Base-by-base conservation (phyloP, 2,329 filamentous ascomycete genomes). In the Hysterium pulicare region DNA sequence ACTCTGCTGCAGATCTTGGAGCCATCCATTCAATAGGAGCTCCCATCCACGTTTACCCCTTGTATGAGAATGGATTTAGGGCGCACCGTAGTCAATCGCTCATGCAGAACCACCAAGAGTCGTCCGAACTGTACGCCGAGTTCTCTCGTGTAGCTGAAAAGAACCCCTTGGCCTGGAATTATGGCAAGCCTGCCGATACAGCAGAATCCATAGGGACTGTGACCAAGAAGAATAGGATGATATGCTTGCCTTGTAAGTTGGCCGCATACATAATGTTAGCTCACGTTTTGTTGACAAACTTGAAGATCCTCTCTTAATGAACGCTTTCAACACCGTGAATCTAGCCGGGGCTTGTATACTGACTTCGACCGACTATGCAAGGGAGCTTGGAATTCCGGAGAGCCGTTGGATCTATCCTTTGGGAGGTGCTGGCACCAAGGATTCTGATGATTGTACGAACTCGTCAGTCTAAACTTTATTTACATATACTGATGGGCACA, bases 291-390 rank as follows among this genome's bases (percentile, higher is more conserved):
- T 49, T 59, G 46, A 59, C 40, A 33, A n/a, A 34, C 5, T 17
- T 1, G 2, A 36, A 85, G 81, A 86, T 62, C 81, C 82, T 0
- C 66, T 86, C 0, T 62, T 85, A 8, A 85, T 86, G 82, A 86
- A 86, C 53, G 82, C 83, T 0, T 86, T 85, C 64, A 86, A 86
- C 50, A 82, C 73, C 2, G 75, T 86, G 26, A 86, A 86, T 46
- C 66, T 86, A 11, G 76, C 82, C 2, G 78, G 72, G 0, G 79
- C 82, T 6, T 74, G 76, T 43, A 69, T 86, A 13, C 45, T 86
- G 3, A 86, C 82, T 0, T 79, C 79, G 0, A 71, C 70, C 0
- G 70, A 77, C 1, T 69, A 72, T 54, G 83, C 83, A 0, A 62
- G 59, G 32, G 61, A 74, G 33, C 65, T 86, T 2, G 74, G 75